These are phyloP conservation scores for Penicillium turbatum DNA, from an alignment of 495 filamentous ascomycete genomes.

Conservation along the genomic window DNA sequence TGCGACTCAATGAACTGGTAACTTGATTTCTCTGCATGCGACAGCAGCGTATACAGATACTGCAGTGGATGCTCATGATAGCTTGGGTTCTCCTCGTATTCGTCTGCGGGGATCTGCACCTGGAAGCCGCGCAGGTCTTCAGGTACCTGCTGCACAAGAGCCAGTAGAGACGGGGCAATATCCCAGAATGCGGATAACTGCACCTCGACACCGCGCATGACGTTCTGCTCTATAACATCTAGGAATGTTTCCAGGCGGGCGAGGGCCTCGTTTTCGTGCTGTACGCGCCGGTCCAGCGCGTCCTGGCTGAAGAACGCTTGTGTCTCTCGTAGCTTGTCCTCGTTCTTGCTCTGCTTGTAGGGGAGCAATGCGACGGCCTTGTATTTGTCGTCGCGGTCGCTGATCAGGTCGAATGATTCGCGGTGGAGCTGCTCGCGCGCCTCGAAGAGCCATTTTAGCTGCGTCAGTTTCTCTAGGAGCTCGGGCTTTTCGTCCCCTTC, in stretches of 20 bases:
- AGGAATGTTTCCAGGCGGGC: slow-evolving; percentile 74
- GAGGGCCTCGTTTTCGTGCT: slow-evolving; percentile 61
- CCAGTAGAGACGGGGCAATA: slow-evolving; percentile 76
- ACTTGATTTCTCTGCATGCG: slow-evolving; percentile 81
- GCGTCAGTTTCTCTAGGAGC: slow-evolving; percentile 85
- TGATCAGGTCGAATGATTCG: slow-evolving; percentile 76
- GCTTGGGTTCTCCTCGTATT: slow-evolving; percentile 79
- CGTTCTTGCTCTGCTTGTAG: slow-evolving; percentile 65
- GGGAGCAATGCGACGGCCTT: slow-evolving; percentile 74
- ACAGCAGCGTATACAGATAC: slow-evolving; percentile 79
- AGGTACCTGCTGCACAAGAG: slow-evolving; percentile 75
- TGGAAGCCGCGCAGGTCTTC: slow-evolving; percentile 53
- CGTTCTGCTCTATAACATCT: slow-evolving; percentile 77
- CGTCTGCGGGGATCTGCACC: slow-evolving; percentile 63
- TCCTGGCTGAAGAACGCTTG: slow-evolving; percentile 79
- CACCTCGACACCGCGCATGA: slow-evolving; percentile 80
- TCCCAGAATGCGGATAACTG: slow-evolving; percentile 97
- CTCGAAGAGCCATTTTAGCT: slow-evolving; percentile 97
- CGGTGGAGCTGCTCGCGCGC: slow-evolving; percentile 80
- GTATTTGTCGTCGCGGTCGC: slow-evolving; percentile 80
- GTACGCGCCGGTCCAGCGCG: slow-evolving; percentile 58
- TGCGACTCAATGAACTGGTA: slow-evolving; percentile 97
- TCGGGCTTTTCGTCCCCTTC: slow-evolving; percentile 95
- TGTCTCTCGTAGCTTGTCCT: slow-evolving; percentile 70
- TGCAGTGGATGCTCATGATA: slow-evolving; percentile 77